Conservation (phyloP, 2,329 filamentous ascomycete species). For the Teratosphaeria gauchensis region DNA sequence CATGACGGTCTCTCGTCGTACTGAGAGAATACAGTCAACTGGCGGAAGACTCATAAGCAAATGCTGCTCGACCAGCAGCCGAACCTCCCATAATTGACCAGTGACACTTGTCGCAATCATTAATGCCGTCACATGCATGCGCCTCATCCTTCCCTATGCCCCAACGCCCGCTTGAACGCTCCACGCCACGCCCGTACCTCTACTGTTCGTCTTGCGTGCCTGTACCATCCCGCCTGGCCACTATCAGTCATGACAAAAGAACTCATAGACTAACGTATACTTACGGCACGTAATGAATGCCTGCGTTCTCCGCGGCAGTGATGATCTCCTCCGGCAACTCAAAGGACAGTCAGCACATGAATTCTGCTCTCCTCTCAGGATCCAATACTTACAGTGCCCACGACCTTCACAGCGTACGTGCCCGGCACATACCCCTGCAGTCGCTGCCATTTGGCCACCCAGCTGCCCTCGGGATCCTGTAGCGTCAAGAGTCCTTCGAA, state of each 20-base stretch:
- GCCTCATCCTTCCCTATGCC: background rate
- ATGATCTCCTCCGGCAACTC: constrained; percentile 50
- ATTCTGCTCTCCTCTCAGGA: background rate
- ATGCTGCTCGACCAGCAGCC: background rate
- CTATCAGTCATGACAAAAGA: background rate
- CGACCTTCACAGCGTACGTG: constrained; percentile 91
- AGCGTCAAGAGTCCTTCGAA: constrained; percentile 89
- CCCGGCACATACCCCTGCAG: constrained; percentile 80
- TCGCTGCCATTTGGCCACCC: constrained; percentile 96
- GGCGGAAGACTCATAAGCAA: no score
- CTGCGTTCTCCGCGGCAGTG: constrained; percentile 46
- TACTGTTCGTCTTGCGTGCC: constrained; percentile 10
- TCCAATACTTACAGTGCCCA: constrained; percentile 52
- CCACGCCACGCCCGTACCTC: background rate
- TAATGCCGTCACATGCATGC: background rate
- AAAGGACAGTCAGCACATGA: constrained; percentile 5
- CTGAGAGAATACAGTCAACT: background rate
- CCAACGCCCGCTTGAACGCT: constrained; percentile 4
- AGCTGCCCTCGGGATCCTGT: constrained; percentile 70
- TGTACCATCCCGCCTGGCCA: constrained; percentile 13
- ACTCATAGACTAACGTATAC: constrained; percentile 11
- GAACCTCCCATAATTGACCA: background rate
- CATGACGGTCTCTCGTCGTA: background rate
- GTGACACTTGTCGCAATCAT: background rate
- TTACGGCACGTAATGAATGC: constrained; percentile 52